A percentile compares a stretch with the other conserved stretches of the same genome.
These are phyloP conservation scores for Cystobasidiaceae sp. DNA, from an alignment of 1,284 basidiomycete species.

Conservation along the genomic window DNA sequence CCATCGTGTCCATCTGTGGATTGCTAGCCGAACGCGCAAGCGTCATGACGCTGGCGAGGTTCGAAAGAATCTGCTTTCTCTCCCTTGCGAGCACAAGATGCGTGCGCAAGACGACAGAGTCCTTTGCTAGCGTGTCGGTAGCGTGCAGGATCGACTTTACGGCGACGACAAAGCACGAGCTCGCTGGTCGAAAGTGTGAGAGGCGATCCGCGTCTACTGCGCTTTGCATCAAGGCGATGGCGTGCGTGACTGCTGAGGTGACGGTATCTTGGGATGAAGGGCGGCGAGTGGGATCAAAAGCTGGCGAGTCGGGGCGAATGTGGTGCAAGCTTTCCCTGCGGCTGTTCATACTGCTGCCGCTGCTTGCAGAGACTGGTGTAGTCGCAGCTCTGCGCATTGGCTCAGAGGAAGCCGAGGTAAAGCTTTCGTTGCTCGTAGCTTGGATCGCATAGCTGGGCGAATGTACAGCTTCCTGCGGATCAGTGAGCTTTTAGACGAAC, in stretches of 20 bases:
- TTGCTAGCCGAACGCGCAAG: conserved; percentile 72
- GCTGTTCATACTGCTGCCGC: conserved; percentile 3
- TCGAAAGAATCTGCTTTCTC: conserved; percentile 73
- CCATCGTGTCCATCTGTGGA: conserved; percentile 37
- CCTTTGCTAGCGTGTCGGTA: conserved; percentile 78
- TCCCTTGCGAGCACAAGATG: conserved; percentile 67
- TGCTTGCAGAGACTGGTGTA: neutral
- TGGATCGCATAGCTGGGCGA: conserved; percentile 1
- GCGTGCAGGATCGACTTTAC: conserved; percentile 82
- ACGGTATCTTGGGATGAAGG: conserved; percentile 14
- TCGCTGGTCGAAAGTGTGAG: conserved; percentile 67
- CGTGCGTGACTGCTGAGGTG: conserved; percentile 67
- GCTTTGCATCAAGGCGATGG: conserved; percentile 77
- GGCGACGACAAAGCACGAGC: conserved; percentile 79
- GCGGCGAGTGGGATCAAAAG: conserved; percentile 9
- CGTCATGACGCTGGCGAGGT: conserved; percentile 75
- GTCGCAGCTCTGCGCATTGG: conserved; percentile 14
- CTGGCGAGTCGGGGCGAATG: conserved; percentile 7
- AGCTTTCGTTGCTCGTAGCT: neutral
- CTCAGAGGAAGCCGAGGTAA: conserved; percentile 7
- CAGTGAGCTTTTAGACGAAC: neutral
- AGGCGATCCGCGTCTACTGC: conserved; percentile 70
- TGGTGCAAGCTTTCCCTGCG: neutral
- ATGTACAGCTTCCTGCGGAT: neutral
- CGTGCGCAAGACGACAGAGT: conserved; percentile 64